These are phyloP conservation scores for Wallemia hederae DNA, from an alignment of 1,284 basidiomycete species.

Conservation along the genomic window DNA sequence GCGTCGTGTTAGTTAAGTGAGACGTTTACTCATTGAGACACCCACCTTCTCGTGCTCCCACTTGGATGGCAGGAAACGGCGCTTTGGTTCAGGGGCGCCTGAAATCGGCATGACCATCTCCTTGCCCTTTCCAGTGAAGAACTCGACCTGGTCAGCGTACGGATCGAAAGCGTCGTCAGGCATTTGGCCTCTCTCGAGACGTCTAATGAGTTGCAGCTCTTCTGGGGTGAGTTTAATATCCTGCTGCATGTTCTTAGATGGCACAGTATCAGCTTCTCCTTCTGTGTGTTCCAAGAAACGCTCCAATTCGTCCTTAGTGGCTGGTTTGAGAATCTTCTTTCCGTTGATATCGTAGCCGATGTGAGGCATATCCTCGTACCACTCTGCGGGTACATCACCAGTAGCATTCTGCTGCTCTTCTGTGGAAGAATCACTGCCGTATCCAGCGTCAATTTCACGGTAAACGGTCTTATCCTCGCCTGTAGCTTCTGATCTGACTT, in stretches of 20 bases:
- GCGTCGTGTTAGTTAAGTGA: background rate
- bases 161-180: slow-evolving; percentile 70
- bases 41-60: slow-evolving; percentile 97
- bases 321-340: slow-evolving; percentile 74
- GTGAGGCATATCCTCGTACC: slow-evolving; percentile 99
- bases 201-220: slow-evolving; percentile 80
- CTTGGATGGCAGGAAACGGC: slow-evolving; percentile 87
- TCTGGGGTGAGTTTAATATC: slow-evolving; percentile 65
- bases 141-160: slow-evolving; percentile 76
- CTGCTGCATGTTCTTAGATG: slow-evolving; percentile 25
- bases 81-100: slow-evolving; percentile 76
- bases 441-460: slow-evolving; percentile 79
- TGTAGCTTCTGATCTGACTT: slow-evolving; percentile 44
- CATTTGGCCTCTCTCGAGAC: slow-evolving; percentile 66
- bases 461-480: slow-evolving; percentile 69
- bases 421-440: slow-evolving; percentile 41
- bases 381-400: slow-evolving; percentile 84
- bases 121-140: slow-evolving; percentile 89
- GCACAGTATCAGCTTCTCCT: slow-evolving; percentile 20
- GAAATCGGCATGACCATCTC: slow-evolving; percentile 80
- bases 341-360: slow-evolving; percentile 92
- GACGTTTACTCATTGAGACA: background rate
- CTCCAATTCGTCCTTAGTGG: slow-evolving; percentile 85
- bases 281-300: slow-evolving; percentile 86
- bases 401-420: slow-evolving; percentile 63